Base-by-base conservation (phyloP, 2,329 filamentous ascomycete genomes). In the Beauveria sp. region DNA sequence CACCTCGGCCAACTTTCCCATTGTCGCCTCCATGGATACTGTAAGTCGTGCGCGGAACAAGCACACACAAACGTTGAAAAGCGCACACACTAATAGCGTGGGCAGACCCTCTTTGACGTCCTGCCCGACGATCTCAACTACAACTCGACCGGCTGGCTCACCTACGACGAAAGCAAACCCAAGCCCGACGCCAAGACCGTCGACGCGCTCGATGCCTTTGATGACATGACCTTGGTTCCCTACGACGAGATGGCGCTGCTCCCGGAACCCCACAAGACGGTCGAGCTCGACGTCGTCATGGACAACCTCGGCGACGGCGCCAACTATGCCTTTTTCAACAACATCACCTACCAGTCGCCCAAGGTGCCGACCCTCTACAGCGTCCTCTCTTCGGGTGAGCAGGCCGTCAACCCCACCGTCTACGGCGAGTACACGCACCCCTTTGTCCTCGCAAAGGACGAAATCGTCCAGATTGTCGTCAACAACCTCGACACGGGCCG, bases 351-450 rank as follows among this genome's bases (percentile, higher is more conserved):
- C 71, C 81, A 83, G 3, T 61, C 75, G 0, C 90, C 89, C 54
- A 90, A 90, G 70, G 91, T 96, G 0, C 92, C 91, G 0, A 86
- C 88, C 0, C 79, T 96, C 0, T 96, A 92, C 77, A 91, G 88
- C 0, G 90, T 82, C 1, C 78, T 96, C 3, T 85, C 84, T 0
- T 74, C 84, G 1, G 84, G 84, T 18, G 75, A 89, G 55, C 75
- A 80, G 20, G 82, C 84, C 16, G 78, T 77, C 2, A 79, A 90
- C 63, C 77, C 85, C 0, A 65, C 70, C 2, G 75, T 91, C 5
- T 92, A 92, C 69, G 88, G 89, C 34, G 76, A 79, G 20, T 84
- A 83, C 70, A 85, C 87, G 0, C 81, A 90, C 67, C 74, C 85
- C 1, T 82, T 91, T 66, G 79, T 96, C 3, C 80, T 96, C 14